These are phyloP conservation scores for Xylariaceae sp. DNA, from an alignment of 2,329 filamentous ascomycete genomes.

Conservation along the genomic window DNA sequence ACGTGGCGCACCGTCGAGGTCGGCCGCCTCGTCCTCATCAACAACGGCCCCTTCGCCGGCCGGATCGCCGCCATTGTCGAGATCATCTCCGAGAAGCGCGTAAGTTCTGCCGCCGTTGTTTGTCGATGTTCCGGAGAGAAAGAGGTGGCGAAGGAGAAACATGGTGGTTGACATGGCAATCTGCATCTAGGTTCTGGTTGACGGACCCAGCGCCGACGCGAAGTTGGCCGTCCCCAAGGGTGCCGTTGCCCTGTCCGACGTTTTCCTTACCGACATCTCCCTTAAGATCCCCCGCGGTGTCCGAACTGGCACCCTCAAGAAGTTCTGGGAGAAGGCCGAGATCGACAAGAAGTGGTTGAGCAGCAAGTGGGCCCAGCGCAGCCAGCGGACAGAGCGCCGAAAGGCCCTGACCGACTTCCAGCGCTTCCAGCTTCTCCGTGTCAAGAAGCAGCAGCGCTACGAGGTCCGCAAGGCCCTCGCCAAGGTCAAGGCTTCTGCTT, in stretches of 20 bases:
- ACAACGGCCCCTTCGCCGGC: constrained; percentile 72
- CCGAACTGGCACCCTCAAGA: constrained; percentile 77
- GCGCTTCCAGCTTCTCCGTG: constrained; percentile 98
- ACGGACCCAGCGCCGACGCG: constrained; percentile 81
- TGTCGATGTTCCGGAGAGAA: constrained; percentile 4
- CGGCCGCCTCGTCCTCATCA: constrained; percentile 92
- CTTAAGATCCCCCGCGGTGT: constrained; percentile 81
- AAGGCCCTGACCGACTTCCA: constrained; percentile 95
- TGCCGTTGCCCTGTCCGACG: constrained; percentile 71
- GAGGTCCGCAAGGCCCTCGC: constrained; percentile 95
- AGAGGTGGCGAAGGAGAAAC: constrained; percentile 5
- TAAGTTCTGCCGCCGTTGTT: constrained; percentile 52
- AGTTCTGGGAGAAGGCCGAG: constrained; percentile 83
- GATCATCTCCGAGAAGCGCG: constrained; percentile 99
- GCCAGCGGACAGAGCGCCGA: constrained; percentile 77
- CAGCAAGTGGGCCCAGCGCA: constrained; percentile 92
- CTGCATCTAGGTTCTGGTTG: constrained; percentile 75
- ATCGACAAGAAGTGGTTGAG: constrained; percentile 91
- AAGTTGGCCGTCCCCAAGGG: constrained; percentile 81
- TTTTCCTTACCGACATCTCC: constrained; percentile 84
- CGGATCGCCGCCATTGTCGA: constrained; percentile 92
- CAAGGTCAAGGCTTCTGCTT: constrained; percentile 82
- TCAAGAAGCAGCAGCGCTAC: constrained; percentile 99
- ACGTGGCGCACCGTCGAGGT: constrained; percentile 97
- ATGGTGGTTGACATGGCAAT: constrained; percentile 30